Evolutionary conservation across 2,329 filamentous ascomycete genomes (phyloP), one percentile per base, ranked within the genome.

Genomic region (Coniochaeta sp.): DNA sequence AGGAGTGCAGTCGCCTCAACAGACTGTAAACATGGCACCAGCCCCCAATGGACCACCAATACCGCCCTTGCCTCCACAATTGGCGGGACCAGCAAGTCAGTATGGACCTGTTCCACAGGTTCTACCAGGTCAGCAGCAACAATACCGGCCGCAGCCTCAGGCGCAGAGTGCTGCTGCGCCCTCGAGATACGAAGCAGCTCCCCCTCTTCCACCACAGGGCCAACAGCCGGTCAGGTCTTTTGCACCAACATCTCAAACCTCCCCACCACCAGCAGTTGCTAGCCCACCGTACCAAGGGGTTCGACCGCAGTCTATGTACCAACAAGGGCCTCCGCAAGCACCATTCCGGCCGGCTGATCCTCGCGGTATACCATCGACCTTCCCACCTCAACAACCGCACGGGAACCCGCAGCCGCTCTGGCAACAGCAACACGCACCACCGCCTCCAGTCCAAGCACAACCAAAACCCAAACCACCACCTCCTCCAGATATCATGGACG

Each of bases 401-500:
- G 22, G 50, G 60, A 57, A 63, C 26, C 62, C 64, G 17, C 59
- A 58, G 62, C 58, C 66, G 52, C 64, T 64, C 3, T 62, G 58
- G 50, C 65, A 61, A 64, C 71, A 59, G 34, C 34, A 36, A 36
- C 34, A 22, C 60, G 62, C 2, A 62, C 67, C 5, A 58, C 59
- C 14, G 63, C 66, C 14, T 60, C 64, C 34, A 5, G 24, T 26
- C 34, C 56, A 62, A 33, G 65, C 70, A n/a, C 74, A 74, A 61
- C 69, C 70, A 0, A 71, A 66, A 16, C 71, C 70, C 1, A 76
- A 77, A 63, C 73, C 73, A 3, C 74, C 75, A n/a, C 79, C 74
- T 28, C 80, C 73, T 28, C 81, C 75, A 1, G 82, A 87, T 68
- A 71, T 83, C 28, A 79, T 87, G 66, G 83, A 86, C 63, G 82